Evolutionary conservation across 2,329 filamentous ascomycete genomes (phyloP), one percentile per base, ranked within the genome.

Genomic region (Biscogniauxia marginata): DNA sequence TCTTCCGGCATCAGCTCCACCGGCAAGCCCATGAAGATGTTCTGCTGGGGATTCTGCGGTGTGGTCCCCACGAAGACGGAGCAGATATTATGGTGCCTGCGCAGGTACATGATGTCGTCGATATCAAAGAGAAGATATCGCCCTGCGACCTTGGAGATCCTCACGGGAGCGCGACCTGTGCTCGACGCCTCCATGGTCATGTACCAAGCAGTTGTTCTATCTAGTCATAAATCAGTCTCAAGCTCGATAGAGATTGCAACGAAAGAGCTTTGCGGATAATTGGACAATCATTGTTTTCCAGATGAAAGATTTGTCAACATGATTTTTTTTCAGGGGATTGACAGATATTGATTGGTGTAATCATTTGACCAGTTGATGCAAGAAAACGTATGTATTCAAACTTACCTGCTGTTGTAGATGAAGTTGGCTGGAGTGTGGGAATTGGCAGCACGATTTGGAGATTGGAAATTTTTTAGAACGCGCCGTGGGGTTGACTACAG

Each of bases 1-100:
- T 99, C 95, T 75, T 98, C 95, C 1, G 91, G 88, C 78, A 95
- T 90, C 46, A 99, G 80, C 77, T 97, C 89, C 22, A 98, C 77
- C 2, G 95, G 95, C 50, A 98, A 77, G 47, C 93, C 91, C 56
- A 93, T 83, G 71, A 98, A 98, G 56, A 96, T 84, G 75, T 96
- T 98, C 75, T 99, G 95, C 65, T 96, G 93, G 5, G 93, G 92
- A 55, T 91, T 88, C 74, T 98, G 93, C 1, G 95, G 93, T 24
- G 96, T 85, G 7, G 90, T 93, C 55, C 95, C 95, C 57, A 90
- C 87, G 54, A 96, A 81, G 25, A 95, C 88, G 61, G 92, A 92
- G 68, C 89, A 93, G 66, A 96, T 91, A 71, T 91, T 87, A 76
- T 96, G 84, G 66, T 85, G 79, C 60, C 90, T 86, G 63, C 95